Base-by-base conservation (phyloP, 768 basidiomycete species). In the Zangia roseola region DNA sequence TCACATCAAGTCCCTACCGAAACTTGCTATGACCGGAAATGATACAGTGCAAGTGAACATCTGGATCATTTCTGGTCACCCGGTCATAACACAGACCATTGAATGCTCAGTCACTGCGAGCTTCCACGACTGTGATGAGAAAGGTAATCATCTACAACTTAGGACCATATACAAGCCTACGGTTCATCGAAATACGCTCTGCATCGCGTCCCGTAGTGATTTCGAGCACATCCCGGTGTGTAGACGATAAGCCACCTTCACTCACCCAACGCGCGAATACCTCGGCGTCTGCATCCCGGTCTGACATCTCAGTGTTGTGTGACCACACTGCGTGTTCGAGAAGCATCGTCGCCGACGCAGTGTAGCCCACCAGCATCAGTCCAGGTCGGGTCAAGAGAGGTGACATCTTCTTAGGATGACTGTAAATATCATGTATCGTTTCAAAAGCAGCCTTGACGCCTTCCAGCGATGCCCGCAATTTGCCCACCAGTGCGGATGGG, bases 321-420 rank as follows among this genome's bases (percentile, higher is more conserved):
- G 82, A 74, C 87, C 86, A 90, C 10, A 78, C 62, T 0, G 83
- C 79, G 40, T 91, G 87, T 60, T 90, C 86, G 10, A 90, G 70
- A 23, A 89, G 75, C 59, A 78, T 80, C 2, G 77, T 45, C 9
- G 75, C 71, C 1, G 84, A 78, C 0, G 83, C 71, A 25, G 80
- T 54, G 38, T 78, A 73, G 1, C 81, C 83, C 26, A 82, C 69
- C 4, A 87, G 69, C 55, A 82, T 74, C 21, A 91, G 69, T 2
- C 81, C 77, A 0, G 83, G 78, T 4, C 81, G 79, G 0, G 80
- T 72, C 16, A 84, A 58, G 1, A 84, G 66, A 9, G 79, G 73
- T 0, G 75, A 65, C 10, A 76, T 65, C 19, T 7, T 43, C 24
- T 31, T 25, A 3, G 75, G 73, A 5, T 60, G 57, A 21, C 59